These are phyloP conservation scores for Auricularia heimuer DNA, from an alignment of 768 basidiomycete species.

Conservation along the genomic window DNA sequence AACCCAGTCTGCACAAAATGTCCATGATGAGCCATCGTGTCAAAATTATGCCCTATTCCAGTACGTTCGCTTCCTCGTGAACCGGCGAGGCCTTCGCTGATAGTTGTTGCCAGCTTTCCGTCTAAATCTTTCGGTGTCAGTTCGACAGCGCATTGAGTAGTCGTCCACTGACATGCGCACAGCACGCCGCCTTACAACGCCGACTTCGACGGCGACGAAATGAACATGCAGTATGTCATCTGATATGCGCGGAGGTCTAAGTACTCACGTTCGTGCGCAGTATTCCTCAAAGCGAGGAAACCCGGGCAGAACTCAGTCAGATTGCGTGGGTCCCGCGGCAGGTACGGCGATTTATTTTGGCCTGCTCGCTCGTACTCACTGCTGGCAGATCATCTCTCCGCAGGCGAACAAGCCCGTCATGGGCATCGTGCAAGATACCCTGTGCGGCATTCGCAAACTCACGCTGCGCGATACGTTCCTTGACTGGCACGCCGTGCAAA, in stretches of 20 bases:
- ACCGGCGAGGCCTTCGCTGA: constrained; percentile 6
- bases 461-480: constrained; percentile 91
- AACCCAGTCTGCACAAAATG: constrained; percentile 98
- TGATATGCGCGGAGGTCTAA: not conserved
- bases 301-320: constrained; percentile 93
- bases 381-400: constrained; percentile 84
- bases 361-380: constrained; percentile 3
- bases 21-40: constrained; percentile 99
- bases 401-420: constrained; percentile 99
- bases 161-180: constrained; percentile 1
- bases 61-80: constrained; percentile 37
- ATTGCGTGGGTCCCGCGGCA: constrained; percentile 98
- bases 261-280: constrained; percentile 31
- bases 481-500: constrained; percentile 93
- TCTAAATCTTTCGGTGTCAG: constrained; percentile 93
- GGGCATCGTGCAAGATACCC: constrained; percentile 98
- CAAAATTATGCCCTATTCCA: constrained; percentile 95
- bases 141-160: constrained; percentile 20
- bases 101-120: constrained; percentile 64
- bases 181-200: constrained; percentile 98
- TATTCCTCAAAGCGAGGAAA: constrained; percentile 97
- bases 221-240: constrained; percentile 97
- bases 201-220: constrained; percentile 99
- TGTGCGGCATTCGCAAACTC: constrained; percentile 95
- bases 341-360: constrained; percentile 32